Evolutionary conservation across 2,329 filamentous ascomycete species (phyloP), one percentile per base, ranked within the genome.

Genomic region (Lecanicillium sp.): DNA sequence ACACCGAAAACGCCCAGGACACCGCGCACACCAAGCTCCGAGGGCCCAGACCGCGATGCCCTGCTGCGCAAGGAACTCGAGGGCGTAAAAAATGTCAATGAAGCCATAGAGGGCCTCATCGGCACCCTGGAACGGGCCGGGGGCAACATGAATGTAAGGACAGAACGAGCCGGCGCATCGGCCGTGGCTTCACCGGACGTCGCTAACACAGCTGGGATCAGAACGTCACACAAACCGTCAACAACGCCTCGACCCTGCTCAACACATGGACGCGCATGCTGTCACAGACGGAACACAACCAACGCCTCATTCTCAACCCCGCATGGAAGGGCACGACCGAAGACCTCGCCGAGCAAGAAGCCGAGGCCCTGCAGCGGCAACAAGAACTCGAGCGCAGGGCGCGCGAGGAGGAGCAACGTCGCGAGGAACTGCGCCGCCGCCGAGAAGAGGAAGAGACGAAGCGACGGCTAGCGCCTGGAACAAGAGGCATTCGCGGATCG

Each of bases 211-310:
- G 39, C 57, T 50, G 23, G 56, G 48, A 17, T 40, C 39, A 56
- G 86, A 94, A 86, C 20, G 90, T 97, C 29, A 86, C 86, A 46
- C 78, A 79, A 52, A 96, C 93, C 3, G 90, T 97, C 35, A 78
- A 79, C 55, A 91, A 90, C 48, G 90, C 93, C 3, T 94, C 90
- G 12, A 87, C 86, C 1, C 78, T 98, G 12, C 81, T 98, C 26
- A 90, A 94, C 59, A 95, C 90, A 14, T 98, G 91, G 91, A 95
- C 90, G 8, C 84, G 90, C 44, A 96, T 98, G 55, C 79, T 98
- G 11, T 93, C 89, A 6, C 93, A 98, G 67, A 96, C 93, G 4
- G 93, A 98, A 67, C 93, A 98, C 68, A 97, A 95, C 62, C 90
- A 97, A 65, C 83, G 93, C 20, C 73, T 98, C 43, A 84, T 98